Conservation (phyloP, 768 basidiomycete genomes). For the Boletus vinaceobasis region DNA sequence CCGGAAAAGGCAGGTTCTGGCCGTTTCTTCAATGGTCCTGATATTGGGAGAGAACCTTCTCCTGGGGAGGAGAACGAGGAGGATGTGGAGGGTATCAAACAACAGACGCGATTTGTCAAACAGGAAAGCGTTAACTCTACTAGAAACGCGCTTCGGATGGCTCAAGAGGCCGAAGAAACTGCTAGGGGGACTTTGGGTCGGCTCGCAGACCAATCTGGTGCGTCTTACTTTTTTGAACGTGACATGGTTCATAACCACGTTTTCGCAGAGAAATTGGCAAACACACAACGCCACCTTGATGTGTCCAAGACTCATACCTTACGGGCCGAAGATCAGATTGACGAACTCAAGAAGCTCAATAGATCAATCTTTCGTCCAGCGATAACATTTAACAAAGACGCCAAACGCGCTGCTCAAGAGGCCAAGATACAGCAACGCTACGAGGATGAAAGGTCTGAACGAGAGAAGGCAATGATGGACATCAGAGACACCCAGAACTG, state of each 20-base stretch:
- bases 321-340: conserved; percentile 90
- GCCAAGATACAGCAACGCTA: conserved; percentile 81
- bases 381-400: conserved; percentile 90
- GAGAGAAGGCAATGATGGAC: conserved; percentile 83
- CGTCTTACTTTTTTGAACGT: conserved; percentile 16
- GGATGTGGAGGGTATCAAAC: conserved; percentile 93
- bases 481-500: conserved; percentile 85
- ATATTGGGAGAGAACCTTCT: conserved; percentile 41
- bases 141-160: conserved; percentile 88
- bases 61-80: conserved; percentile 78
- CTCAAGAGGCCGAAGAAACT: conserved; percentile 95
- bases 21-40: conserved; percentile 67
- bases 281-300: conserved; percentile 93
- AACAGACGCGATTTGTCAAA: conserved; percentile 83
- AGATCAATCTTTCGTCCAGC: conserved; percentile 92
- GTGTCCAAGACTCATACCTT: conserved; percentile 82
- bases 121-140: conserved; percentile 89
- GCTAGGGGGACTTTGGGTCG: conserved; percentile 78
- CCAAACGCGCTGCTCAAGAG: conserved; percentile 85
- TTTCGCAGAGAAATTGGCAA: conserved; percentile 73
- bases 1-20: conserved; percentile 56
- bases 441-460: conserved; percentile 78
- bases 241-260: background rate
- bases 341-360: conserved; percentile 92
- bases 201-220: conserved; percentile 93